phyloP scores from a whole-genome alignment of 2,329 filamentous ascomycete species.

The Penicillium sp. region DNA sequence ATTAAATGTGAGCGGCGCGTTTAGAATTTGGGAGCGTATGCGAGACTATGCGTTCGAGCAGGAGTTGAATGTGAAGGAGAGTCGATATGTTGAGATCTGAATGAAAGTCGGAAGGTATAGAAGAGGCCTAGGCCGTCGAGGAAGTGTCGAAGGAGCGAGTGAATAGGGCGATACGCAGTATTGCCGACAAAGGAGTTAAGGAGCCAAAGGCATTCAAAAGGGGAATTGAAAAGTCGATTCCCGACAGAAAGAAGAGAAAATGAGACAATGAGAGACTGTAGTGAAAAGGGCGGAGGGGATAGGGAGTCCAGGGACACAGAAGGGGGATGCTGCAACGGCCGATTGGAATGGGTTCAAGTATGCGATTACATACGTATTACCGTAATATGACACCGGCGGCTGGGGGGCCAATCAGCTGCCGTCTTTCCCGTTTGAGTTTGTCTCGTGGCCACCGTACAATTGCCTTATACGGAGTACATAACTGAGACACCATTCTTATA shows the following conservation, averaged over 20 bases:
- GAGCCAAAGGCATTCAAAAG: background rate
- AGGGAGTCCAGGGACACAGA: slow-evolving; percentile 14
- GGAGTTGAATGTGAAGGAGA: slow-evolving; percentile 18
- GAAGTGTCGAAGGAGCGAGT: slow-evolving; percentile 27
- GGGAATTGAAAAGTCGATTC: slow-evolving; percentile 1
- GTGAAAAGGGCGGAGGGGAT: background rate
- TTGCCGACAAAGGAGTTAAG: slow-evolving; percentile 23
- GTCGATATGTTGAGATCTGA: slow-evolving; percentile 12
- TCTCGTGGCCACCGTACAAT: slow-evolving; percentile 1
- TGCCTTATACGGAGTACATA: background rate
- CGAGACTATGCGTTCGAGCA: slow-evolving; percentile 6
- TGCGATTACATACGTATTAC: slow-evolving; percentile 4
- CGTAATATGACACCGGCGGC: slow-evolving; percentile 5
- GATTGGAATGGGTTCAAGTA: background rate
- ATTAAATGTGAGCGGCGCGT: slow-evolving; percentile 13
- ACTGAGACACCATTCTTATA: background rate
- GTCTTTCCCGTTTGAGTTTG: slow-evolving; percentile 2
- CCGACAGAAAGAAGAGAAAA: background rate
- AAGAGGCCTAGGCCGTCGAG: slow-evolving; percentile 15
- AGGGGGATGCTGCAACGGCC: background rate
- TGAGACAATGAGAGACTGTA: slow-evolving; percentile 7
- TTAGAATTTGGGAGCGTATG: background rate
- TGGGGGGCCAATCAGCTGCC: background rate
- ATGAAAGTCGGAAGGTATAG: slow-evolving; percentile 16
- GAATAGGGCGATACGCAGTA: slow-evolving; percentile 37